Conservation (phyloP, 129 eudicot genomes). For the Dittrichia graveolens region DNA sequence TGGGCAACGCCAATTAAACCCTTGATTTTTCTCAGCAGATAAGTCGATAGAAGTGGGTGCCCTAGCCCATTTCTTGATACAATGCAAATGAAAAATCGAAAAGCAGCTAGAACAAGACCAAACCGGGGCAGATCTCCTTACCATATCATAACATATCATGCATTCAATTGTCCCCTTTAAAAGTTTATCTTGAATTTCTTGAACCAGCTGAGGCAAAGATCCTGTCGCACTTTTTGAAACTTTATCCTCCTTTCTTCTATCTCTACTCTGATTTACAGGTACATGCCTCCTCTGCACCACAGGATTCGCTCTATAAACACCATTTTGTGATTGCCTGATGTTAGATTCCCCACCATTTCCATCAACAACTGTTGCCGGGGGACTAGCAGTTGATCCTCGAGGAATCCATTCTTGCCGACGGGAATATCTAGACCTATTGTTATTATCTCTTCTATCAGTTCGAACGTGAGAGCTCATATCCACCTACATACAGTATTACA, state of each 20-base stretch:
- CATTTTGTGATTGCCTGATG: constrained; percentile 31
- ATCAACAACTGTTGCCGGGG: constrained; percentile 25
- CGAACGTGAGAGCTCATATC: constrained; percentile 79
- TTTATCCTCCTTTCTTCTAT: constrained; percentile 40
- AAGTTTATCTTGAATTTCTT: constrained; percentile 88
- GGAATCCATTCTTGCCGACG: constrained; percentile 83
- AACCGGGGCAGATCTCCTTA: constrained; percentile 76
- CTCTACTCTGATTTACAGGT: constrained; percentile 40
- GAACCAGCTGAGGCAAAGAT: constrained; percentile 76
- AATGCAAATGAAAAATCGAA: constrained; percentile 76
- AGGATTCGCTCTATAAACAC: constrained; percentile 23
- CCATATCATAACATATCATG: constrained; percentile 98
- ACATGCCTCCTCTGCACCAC: constrained; percentile 43
- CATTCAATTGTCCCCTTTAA: constrained; percentile 76
- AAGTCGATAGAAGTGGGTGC: constrained; percentile 90
- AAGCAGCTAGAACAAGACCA: constrained; percentile 97
- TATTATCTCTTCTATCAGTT: constrained; percentile 51
- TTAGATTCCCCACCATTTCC: constrained; percentile 32
- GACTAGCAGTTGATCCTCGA: constrained; percentile 37
- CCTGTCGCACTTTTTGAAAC: constrained; percentile 28
- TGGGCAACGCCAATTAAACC: constrained; percentile 95
- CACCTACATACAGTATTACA: constrained; percentile 23
- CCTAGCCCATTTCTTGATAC: constrained; percentile 94
- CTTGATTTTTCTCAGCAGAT: constrained; percentile 83
- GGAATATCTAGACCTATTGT: constrained; percentile 40